These are phyloP conservation scores for Botrytis squamosa DNA, from an alignment of 2,329 filamentous ascomycete species.

Conservation along the genomic window DNA sequence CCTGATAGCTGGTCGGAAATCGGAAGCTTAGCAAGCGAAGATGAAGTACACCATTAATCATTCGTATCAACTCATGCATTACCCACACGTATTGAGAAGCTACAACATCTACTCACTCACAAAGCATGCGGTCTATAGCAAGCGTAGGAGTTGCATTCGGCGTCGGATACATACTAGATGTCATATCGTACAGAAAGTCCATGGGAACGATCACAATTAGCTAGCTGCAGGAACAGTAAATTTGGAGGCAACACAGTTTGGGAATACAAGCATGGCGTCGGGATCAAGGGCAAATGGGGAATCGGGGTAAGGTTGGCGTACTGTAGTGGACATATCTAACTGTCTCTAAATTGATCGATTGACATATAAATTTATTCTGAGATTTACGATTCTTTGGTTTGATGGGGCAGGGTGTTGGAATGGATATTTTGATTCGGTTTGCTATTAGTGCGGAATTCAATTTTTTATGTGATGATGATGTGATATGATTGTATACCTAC, in stretches of 20 bases:
- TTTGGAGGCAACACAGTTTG: not conserved
- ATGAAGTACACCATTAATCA: constrained; percentile 34
- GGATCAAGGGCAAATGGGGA: not conserved
- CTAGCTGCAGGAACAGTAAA: not conserved
- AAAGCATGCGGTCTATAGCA: not conserved
- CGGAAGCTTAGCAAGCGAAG: constrained; percentile 57
- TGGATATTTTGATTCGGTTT: not conserved
- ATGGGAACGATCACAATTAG: not conserved
- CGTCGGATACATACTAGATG: not conserved
- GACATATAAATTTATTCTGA: not conserved
- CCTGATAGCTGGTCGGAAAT: constrained; percentile 65
- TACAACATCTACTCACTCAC: not conserved
- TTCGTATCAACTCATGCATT: constrained; percentile 21
- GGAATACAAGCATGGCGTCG: constrained; percentile 8
- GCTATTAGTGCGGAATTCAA: not conserved
- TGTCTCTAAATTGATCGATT: constrained; percentile 14
- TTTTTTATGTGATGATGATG: not conserved
- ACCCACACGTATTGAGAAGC: not conserved
- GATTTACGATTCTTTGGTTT: not conserved
- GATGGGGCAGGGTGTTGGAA: not conserved
- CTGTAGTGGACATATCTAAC: not conserved
- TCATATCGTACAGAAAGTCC: not conserved
- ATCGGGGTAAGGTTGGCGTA: not conserved
- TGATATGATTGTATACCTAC: not conserved
- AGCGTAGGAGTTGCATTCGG: not conserved